Base-by-base conservation (phyloP, 495 filamentous ascomycete species). In the Viridothelium virens region DNA sequence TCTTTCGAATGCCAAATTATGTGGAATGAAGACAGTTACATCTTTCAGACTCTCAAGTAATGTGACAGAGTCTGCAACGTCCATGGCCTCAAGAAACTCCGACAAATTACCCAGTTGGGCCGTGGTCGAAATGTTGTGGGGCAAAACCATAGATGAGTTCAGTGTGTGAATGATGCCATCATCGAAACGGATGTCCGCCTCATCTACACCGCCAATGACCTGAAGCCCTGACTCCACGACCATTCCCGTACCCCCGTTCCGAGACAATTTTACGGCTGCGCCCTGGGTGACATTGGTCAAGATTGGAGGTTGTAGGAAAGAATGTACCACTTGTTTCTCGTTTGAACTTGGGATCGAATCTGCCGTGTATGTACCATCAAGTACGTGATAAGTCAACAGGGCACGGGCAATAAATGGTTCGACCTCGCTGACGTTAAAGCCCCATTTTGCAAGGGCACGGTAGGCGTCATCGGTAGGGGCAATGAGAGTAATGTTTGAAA, bases 381-480 rank as follows among this genome's bases (percentile, higher is more conserved):
- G 62, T 2, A 64, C 41, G 62, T 64, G 62, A 33, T 64, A 64
- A 1, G 62, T 64, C 14, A 64, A 50, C 2, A 64, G 62, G 14
- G 62, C 62, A 31, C 38, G 62, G 14, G 62, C 62, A 37, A 64
- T 64, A 16, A 47, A 64, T 33, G 62, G 62, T 14, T 64, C 62
- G 16, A 64, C 62, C 48, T 44, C 62, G 62, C 62, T 64, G 62
- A 64, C 62, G 25, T 64, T 64, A 39, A 64, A 64, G 14, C 62
- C 62, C 62, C 62, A 64, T 31, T 64, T 14, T 12, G 62, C 62
- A 36, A 64, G 62, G 37, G 41, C 47, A 5, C 47, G 41, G 39
- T 64, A 64, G 7, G 62, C 62, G 16, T 64, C 25, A 50, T 64
- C 62, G 39, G 62, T 64, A 2, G 62, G 62, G 3, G 62, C 62